A percentile compares a stretch with the other conserved stretches of the same genome.
Evolutionary conservation across 331 rosid genomes (phyloP).

Genomic region (Quercus tomentella): DNA sequence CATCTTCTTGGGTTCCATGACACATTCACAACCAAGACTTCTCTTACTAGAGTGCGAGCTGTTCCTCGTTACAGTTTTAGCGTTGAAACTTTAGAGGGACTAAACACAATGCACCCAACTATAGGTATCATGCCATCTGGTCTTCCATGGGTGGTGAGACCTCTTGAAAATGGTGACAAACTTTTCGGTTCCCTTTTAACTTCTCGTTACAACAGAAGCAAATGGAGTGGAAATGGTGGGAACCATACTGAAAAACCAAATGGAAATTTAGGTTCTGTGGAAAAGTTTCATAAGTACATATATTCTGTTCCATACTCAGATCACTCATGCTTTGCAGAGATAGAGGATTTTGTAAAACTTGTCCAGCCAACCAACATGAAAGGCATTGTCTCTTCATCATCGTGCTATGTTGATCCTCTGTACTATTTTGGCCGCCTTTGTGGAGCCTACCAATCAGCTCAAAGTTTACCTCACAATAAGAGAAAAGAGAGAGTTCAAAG

Average conservation of each 20-base stretch:
- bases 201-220: conserved; percentile 35
- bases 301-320: conserved; percentile 68
- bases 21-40: conserved; percentile 60
- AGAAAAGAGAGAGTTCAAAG: conserved; percentile 34
- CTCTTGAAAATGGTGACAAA: conserved; percentile 21
- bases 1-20: conserved; percentile 62
- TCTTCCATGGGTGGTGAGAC: conserved; percentile 59
- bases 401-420: conserved; percentile 64
- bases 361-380: conserved; percentile 52
- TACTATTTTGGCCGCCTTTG: conserved; percentile 57
- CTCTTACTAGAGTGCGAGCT: conserved; percentile 72
- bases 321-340: conserved; percentile 62
- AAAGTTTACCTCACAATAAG: conserved; percentile 7
- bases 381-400: conserved; percentile 71
- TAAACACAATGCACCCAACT: conserved; percentile 54
- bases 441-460: conserved; percentile 33
- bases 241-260: conserved; percentile 19
- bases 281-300: conserved; percentile 43
- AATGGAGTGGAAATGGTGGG: conserved; percentile 17
- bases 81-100: conserved; percentile 52
- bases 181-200: conserved; percentile 43
- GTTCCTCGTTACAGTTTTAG: conserved; percentile 79
- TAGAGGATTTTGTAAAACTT: conserved; percentile 55
- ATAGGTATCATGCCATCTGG: conserved; percentile 79
- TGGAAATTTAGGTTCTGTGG: conserved; percentile 16